phyloP scores from a whole-genome alignment of 164 flowering plant species.

The Berberis vulgaris region DNA sequence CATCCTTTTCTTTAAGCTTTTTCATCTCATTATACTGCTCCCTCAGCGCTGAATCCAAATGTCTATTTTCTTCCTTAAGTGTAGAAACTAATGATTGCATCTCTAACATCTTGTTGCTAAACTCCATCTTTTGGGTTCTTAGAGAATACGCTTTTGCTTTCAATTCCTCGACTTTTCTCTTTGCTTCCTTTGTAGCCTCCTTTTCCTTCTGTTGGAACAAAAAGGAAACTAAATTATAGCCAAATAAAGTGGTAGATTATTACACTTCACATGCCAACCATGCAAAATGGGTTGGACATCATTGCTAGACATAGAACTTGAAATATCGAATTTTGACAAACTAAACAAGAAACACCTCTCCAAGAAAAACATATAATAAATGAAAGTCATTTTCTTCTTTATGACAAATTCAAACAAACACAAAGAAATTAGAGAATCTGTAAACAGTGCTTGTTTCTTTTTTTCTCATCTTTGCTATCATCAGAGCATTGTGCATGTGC shows the following conservation, averaged over 20 bases:
- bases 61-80: conserved; percentile 44
- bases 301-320: too few species aligned
- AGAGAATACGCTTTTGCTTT: conserved; percentile 32
- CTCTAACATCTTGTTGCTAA: conserved; percentile 33
- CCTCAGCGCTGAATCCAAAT: conserved; percentile 33
- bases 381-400: too few species aligned
- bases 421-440: too few species aligned
- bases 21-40: conserved; percentile 48
- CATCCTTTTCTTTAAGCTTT: conserved; percentile 22
- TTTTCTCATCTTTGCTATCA: too few species aligned
- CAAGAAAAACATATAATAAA: too few species aligned
- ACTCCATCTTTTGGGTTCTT: conserved; percentile 42
- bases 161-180: conserved; percentile 42
- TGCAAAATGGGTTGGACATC: too few species aligned
- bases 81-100: conserved; percentile 49
- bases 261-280: too few species aligned
- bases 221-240: not conserved
- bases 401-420: too few species aligned
- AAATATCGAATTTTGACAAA: too few species aligned
- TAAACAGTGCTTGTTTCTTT: too few species aligned
- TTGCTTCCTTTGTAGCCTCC: conserved; percentile 32
- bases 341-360: too few species aligned
- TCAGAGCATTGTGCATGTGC: too few species aligned
- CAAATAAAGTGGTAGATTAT: not conserved
- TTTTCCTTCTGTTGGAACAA: conserved; percentile 44